Evolutionary conservation across 306 rosid genomes (phyloP).

Genomic region (Quercus glauca): DNA sequence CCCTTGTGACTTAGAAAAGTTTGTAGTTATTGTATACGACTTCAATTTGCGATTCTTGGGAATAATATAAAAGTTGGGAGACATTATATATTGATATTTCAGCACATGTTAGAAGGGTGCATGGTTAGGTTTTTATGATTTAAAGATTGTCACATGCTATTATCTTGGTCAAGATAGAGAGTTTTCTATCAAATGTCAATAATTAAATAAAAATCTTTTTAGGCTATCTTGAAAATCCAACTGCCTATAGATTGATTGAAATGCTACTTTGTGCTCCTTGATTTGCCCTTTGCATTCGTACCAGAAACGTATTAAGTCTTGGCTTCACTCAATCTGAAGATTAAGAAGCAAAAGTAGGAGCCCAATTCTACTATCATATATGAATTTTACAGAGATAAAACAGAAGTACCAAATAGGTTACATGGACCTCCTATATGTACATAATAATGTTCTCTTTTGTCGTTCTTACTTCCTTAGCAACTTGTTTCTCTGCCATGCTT

Average conservation of each 20-base stretch:
- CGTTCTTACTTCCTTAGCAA: background rate
- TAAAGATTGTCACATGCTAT: background rate
- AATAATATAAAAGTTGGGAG: background rate
- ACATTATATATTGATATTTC: background rate
- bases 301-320: background rate
- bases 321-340: background rate
- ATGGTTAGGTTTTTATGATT: background rate
- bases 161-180: background rate
- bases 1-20: background rate
- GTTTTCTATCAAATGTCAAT: background rate
- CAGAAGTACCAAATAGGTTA: background rate
- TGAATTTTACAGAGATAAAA: constrained; percentile 1
- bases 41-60: background rate
- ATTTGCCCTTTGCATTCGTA: constrained; percentile 6
- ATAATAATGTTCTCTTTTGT: constrained; percentile 5
- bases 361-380: background rate
- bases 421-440: background rate
- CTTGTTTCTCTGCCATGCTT: background rate
- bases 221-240: background rate
- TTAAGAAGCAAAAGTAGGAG: background rate
- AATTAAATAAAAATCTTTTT: background rate
- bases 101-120: background rate
- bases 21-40: background rate
- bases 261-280: background rate
- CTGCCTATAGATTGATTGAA: background rate